Base-by-base conservation (phyloP, 495 filamentous ascomycete genomes). In the Podospora tetraspora region DNA sequence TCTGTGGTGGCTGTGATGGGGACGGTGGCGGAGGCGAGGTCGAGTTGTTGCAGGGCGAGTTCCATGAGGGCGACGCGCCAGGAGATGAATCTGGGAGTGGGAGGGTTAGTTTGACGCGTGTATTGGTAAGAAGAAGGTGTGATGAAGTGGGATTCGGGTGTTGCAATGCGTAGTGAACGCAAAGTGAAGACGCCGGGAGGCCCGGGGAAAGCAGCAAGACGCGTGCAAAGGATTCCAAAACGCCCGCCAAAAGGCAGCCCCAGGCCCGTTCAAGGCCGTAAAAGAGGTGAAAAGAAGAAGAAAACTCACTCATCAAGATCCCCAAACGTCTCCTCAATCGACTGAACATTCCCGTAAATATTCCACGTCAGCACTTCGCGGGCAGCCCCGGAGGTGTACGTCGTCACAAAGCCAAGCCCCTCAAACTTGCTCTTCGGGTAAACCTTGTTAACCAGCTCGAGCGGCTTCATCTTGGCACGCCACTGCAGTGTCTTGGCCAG, bases 1-100 rank as follows among this genome's bases (percentile, higher is more conserved):
- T 97, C 93, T 69, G 85, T 84, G 62, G 88, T 85, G 69, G 92
- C 90, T 1, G 91, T 89, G 70, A 96, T 94, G 29, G 89, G 85
- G 65, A 83, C 79, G 21, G 86, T 91, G 23, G 90, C 90, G 19
- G 84, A 81, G 13, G 80, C 67, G 66, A 97, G 81, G 61, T 87
- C 81, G 27, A 97, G 85, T 60, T 91, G 86, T 59, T 86, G 79
- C 34, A 97, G 79, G 7, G 90, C 88, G 29, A 90, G 82, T 73
- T 97, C 93, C 93, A 96, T 94, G 60, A 96, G 86, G 0, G 89
- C 90, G 11, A 92, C 87, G 61, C 93, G 89, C 92, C 92, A 97
- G 64, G 88, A 85, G 70, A 96, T 81, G 80, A 96, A 97, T 56
- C 89, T 93, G 9, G 16, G 34, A 23, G 4, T 9, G 37, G 29